Conservation (phyloP, 192 early-diverging fungal genomes). For the Rhizophlyctis rosea region DNA sequence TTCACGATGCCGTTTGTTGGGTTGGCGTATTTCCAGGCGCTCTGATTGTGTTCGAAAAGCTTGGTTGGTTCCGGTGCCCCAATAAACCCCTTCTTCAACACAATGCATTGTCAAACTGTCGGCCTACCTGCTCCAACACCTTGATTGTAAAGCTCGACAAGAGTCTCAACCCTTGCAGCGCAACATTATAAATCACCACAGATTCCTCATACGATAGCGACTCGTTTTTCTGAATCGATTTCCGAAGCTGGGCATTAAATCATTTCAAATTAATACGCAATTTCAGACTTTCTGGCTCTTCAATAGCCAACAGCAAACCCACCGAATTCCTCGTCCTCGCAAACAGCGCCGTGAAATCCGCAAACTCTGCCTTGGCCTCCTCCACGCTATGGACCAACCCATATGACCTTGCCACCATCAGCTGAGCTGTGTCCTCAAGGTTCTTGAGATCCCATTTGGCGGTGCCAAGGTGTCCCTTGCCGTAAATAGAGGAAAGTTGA, state of each 20-base stretch:
- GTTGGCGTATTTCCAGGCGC: constrained; percentile 48
- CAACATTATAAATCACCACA: constrained; percentile 27
- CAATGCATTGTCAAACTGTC: constrained; percentile 8
- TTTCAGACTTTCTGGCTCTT: not conserved
- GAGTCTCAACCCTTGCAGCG: constrained; percentile 23
- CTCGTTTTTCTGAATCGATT: not conserved
- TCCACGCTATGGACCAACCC: constrained; percentile 20
- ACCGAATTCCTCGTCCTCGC: constrained; percentile 16
- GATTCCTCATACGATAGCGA: constrained; percentile 12
- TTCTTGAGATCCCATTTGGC: constrained; percentile 26
- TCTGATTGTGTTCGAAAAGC: constrained; percentile 20
- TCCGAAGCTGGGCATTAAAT: not conserved
- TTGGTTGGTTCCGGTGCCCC: too few species aligned
- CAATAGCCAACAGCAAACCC: constrained; percentile 12
- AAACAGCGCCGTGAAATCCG: constrained; percentile 19
- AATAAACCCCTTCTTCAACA: too few species aligned
- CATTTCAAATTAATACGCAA: too few species aligned
- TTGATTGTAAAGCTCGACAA: constrained; percentile 26
- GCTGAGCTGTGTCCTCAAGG: constrained; percentile 2
- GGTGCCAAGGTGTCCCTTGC: constrained; percentile 38
- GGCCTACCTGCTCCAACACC: constrained; percentile 41
- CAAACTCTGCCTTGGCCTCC: constrained; percentile 14
- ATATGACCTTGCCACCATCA: constrained; percentile 16
- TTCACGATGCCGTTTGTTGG: constrained; percentile 25
- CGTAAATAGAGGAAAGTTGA: constrained; percentile 35